A percentile compares a stretch with the other conserved stretches of the same genome.
Evolutionary conservation across 257 asterid species (phyloP).

Genomic region (Rauvolfia tetraphylla): DNA sequence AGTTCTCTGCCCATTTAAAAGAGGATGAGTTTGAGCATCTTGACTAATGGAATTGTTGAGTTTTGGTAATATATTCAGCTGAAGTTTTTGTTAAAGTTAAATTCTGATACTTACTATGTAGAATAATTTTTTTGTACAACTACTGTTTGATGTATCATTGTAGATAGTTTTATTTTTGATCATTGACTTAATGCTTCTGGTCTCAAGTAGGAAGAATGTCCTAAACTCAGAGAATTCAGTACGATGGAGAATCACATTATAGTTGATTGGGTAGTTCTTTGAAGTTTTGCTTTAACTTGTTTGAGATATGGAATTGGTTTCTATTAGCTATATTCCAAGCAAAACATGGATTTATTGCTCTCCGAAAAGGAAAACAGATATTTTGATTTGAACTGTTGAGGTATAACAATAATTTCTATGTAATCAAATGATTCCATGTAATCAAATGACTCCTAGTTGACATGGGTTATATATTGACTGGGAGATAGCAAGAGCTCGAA

Average conservation of each 20-base stretch:
- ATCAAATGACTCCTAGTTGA: background rate
- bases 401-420: background rate
- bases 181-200: background rate
- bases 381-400: background rate
- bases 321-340: background rate
- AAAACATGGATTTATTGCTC: background rate
- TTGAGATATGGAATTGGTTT: background rate
- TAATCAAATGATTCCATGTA: too few species aligned
- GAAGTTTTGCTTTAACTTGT: background rate
- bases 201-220: background rate
- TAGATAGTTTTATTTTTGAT: conserved; percentile 1
- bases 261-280: background rate
- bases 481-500: background rate
- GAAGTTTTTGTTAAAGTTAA: conserved; percentile 15
- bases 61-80: background rate
- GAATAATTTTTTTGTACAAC: background rate
- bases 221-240: too few species aligned
- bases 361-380: background rate
- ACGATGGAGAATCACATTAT: background rate
- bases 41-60: conserved; percentile 40
- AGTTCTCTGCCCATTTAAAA: conserved; percentile 68
- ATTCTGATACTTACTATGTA: conserved; percentile 19
- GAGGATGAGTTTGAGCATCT: conserved; percentile 94
- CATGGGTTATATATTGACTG: background rate
- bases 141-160: background rate